Base-by-base conservation (phyloP, 2,329 filamentous ascomycete species). In the Neonectria ditissima region DNA sequence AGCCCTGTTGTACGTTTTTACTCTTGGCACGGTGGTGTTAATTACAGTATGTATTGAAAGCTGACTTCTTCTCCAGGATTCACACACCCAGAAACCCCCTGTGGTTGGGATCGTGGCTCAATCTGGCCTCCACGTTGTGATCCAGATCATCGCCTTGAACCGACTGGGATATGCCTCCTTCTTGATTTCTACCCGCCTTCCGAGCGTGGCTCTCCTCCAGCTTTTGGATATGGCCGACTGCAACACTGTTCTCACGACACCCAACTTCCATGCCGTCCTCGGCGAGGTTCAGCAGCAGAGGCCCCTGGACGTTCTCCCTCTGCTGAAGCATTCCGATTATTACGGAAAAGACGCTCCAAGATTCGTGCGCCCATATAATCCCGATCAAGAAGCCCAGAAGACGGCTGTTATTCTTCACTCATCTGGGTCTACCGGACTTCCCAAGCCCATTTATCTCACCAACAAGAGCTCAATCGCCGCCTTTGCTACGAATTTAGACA, bases 401-500 rank as follows among this genome's bases (percentile, higher is more conserved):
- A 52, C 68, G 0, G 70, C 69, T 0, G 68, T 72, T 0, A 72
- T 72, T 0, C 69, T 80, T 5, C 79, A 80, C 54, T 80, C 78
- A 13, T 70, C 70, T 26, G 87, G 88, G 8, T 87, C 84, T 0
- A 89, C 89, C 0, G 87, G 88, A 0, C 78, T 90, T 0, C 88
- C 88, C 0, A 90, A 90, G 65, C 87, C 88, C 0, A 89, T 91
- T 48, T 87, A 82, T 62, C 83, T 87, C 52, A 86, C 83, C 1
- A 86, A 91, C 56, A 73, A 75, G 10, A 80, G 82, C 13, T 82
- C 81, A 7, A 74, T 89, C 9, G 78, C 79, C 9, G 86, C 85
- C 55, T 85, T 82, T 58, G 74, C 79, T 13, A 68, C 68, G 1
- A 73, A 73, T 16, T 78, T 77, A 66, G 69, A 75, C 11, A 76